phyloP scores from a whole-genome alignment of 1,139 yeast genomes.

The Casaregolazyma lundiana region DNA sequence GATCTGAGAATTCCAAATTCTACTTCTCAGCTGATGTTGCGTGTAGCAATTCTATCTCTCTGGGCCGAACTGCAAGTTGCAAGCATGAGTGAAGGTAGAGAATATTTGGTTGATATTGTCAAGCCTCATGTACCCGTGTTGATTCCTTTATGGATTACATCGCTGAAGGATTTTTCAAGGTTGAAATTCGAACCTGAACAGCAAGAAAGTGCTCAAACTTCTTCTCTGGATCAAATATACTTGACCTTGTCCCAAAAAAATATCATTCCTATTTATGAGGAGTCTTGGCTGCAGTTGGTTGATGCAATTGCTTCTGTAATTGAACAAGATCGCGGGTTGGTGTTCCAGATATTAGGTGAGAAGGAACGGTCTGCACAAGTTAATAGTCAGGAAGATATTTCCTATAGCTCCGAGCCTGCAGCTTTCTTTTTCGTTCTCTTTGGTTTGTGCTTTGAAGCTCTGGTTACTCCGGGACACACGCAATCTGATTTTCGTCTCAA shows the following conservation, averaged over 20 bases:
- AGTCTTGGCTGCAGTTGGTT: constrained; percentile 75
- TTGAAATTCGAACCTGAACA: constrained; percentile 56
- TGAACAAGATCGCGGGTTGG: constrained; percentile 45
- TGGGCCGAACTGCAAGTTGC: constrained; percentile 80
- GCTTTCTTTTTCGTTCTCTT: constrained; percentile 77
- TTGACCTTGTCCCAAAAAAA: constrained; percentile 29
- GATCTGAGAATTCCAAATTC: constrained; percentile 34
- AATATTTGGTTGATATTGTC: constrained; percentile 44
- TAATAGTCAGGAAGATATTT: constrained; percentile 24
- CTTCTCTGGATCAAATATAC: constrained; percentile 34
- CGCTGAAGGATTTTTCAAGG: constrained; percentile 69
- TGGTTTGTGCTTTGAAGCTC: constrained; percentile 77
- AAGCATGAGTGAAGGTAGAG: constrained; percentile 32
- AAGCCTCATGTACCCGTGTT: constrained; percentile 55
- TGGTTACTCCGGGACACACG: constrained; percentile 40
- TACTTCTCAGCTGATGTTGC: constrained; percentile 53
- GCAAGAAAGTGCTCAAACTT: constrained; percentile 20
- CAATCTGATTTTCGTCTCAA: constrained; percentile 32
- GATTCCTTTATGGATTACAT: constrained; percentile 74
- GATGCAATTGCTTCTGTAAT: constrained; percentile 70
- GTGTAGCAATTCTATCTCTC: constrained; percentile 69
- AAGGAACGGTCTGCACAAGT: constrained; percentile 22
- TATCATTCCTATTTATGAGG: constrained; percentile 49
- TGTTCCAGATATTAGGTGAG: constrained; percentile 42
- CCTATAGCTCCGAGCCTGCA: constrained; percentile 51